Conservation (phyloP, 331 rosid species). For the Prunus yedoensis region DNA sequence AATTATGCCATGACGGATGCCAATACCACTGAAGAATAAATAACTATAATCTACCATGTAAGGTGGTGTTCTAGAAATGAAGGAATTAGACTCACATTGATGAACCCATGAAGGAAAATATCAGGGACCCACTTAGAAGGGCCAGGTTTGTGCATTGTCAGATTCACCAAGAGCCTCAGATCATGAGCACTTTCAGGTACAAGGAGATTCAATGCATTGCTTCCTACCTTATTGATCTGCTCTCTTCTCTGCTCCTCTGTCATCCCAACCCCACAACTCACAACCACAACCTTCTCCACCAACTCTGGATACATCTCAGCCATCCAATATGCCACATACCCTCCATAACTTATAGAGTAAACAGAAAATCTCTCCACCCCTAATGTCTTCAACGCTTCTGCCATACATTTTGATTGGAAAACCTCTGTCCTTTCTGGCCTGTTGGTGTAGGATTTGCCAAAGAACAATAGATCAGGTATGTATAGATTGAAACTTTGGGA, state of each 20-base stretch:
- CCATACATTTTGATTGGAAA: slow-evolving; percentile 37
- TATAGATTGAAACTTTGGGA: slow-evolving; percentile 25
- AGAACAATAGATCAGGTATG: slow-evolving; percentile 37
- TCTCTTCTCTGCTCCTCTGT: slow-evolving; percentile 36
- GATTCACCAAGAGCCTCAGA: slow-evolving; percentile 25
- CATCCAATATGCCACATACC: no score
- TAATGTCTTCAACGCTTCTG: neutral
- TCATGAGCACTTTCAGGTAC: slow-evolving; percentile 33
- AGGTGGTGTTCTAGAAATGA: no score
- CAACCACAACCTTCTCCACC: slow-evolving; percentile 46
- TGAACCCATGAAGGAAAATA: slow-evolving; percentile 18
- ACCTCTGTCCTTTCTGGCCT: slow-evolving; percentile 27
- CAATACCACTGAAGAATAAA: no score
- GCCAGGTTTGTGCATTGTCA: slow-evolving; percentile 21
- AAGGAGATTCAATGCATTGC: slow-evolving; percentile 32
- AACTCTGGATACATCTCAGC: slow-evolving; percentile 27
- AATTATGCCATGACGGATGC: neutral
- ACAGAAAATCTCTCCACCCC: no score
- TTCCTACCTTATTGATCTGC: slow-evolving; percentile 29
- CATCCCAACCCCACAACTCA: slow-evolving; percentile 42
- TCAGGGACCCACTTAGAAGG: slow-evolving; percentile 30
- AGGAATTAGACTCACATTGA: slow-evolving; percentile 22
- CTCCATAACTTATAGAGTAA: no score
- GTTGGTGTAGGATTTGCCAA: slow-evolving; percentile 37
- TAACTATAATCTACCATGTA: no score